phyloP scores from a whole-genome alignment of 495 filamentous ascomycete species.

The Chaetomium tenue region DNA sequence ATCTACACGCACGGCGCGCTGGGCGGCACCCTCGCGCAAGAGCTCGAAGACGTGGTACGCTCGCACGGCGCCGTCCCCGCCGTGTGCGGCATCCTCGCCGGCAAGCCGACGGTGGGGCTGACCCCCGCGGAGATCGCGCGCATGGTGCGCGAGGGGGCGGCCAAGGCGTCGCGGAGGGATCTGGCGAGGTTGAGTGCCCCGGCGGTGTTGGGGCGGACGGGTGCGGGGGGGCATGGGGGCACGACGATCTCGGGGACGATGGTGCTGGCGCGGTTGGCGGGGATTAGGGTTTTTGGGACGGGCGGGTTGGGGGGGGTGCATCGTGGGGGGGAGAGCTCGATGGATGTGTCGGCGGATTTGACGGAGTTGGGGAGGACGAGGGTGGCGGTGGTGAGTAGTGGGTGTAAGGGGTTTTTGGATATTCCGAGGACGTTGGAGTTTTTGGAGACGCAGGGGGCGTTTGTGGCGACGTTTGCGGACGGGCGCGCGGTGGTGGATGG shows the following conservation, averaged over 20 bases:
- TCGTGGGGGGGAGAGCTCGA: conserved; percentile 74
- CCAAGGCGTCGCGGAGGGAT: conserved; percentile 86
- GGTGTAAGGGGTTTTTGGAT: conserved; percentile 94
- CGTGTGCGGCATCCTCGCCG: conserved; percentile 80
- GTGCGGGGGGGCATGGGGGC: conserved; percentile 67
- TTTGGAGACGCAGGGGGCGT: conserved; percentile 88
- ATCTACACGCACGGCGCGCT: conserved; percentile 77
- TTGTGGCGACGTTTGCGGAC: conserved; percentile 85
- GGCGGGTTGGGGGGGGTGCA: conserved; percentile 88
- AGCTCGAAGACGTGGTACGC: conserved; percentile 76
- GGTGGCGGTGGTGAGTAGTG: conserved; percentile 82
- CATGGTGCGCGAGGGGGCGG: conserved; percentile 64
- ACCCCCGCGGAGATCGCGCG: conserved; percentile 63
- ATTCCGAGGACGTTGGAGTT: conserved; percentile 88
- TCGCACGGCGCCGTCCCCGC: conserved; percentile 84
- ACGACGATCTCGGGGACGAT: conserved; percentile 93
- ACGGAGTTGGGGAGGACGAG: conserved; percentile 92
- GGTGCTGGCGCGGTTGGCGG: conserved; percentile 81
- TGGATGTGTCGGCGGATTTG: conserved; percentile 94
- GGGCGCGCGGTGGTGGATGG: conserved; percentile 43
- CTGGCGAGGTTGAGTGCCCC: conserved; percentile 64
- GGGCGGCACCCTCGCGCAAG: conserved; percentile 77
- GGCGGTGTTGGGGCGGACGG: conserved; percentile 56
- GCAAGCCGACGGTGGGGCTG: conserved; percentile 78
- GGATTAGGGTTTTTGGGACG: conserved; percentile 91